These are phyloP conservation scores for Psidium friedrichsthalianum DNA, from an alignment of 345 rosid genomes.

Conservation along the genomic window DNA sequence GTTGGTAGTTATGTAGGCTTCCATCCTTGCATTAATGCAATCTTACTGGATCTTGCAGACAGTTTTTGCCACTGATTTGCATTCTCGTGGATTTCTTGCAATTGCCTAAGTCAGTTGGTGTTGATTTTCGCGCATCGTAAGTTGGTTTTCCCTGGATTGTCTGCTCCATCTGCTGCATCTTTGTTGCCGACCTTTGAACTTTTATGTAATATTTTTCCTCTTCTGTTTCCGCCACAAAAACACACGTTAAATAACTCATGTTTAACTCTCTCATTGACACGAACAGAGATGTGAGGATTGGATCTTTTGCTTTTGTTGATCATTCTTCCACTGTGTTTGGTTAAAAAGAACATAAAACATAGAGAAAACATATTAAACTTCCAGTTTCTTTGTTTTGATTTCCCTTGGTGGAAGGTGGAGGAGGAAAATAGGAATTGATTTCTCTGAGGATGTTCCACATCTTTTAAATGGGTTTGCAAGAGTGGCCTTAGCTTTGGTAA, in stretches of 20 bases:
- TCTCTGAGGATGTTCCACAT: neutral
- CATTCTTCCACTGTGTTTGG: neutral
- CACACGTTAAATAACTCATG: neutral
- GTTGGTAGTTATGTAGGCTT: neutral
- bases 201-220: neutral
- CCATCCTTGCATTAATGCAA: neutral
- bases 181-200: neutral
- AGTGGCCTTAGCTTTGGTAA: neutral
- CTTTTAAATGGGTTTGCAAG: neutral
- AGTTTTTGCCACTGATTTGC: conserved; percentile 83
- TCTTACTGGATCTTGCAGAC: conserved; percentile 36
- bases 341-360: neutral
- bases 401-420: neutral
- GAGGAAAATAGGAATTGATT: neutral
- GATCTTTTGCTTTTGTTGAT: neutral
- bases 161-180: neutral
- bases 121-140: conserved; percentile 95
- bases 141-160: conserved; percentile 6
- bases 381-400: neutral
- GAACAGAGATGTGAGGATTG: neutral
- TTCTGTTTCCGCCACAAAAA: neutral
- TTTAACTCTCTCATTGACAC: neutral
- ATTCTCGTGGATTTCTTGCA: conserved; percentile 72
- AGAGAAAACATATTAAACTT: neutral
- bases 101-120: conserved; percentile 89